Percentiles rank a stretch among this genome's conserved stretches.
phyloP scores from a whole-genome alignment of 371 early-diverging fungal genomes.

The Basidiobolus meristosporus region DNA sequence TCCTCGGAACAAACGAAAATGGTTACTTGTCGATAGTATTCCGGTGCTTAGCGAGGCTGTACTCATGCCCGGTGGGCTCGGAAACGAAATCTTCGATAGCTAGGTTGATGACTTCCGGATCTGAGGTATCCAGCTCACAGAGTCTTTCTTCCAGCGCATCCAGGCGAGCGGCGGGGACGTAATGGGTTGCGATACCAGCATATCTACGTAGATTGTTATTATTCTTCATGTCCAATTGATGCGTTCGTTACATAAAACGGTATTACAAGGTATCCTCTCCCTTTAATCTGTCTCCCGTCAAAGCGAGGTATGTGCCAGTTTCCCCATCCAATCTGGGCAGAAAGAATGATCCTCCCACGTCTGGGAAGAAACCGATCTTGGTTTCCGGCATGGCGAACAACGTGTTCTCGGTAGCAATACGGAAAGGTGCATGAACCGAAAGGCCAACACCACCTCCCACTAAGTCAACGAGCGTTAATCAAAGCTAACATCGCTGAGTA shows the following conservation, averaged over 20 bases:
- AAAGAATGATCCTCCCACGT: slow-evolving; percentile 88
- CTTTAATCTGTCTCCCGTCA: slow-evolving; percentile 66
- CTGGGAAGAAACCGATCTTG: slow-evolving; percentile 81
- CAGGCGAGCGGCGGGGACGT: slow-evolving; percentile 71
- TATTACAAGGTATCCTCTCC: slow-evolving; percentile 78
- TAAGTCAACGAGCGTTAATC: slow-evolving; percentile 7
- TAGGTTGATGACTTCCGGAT: slow-evolving; percentile 65
- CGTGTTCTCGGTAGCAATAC: slow-evolving; percentile 85
- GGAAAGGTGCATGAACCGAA: slow-evolving; percentile 86
- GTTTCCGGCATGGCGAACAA: slow-evolving; percentile 89
- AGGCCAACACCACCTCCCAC: slow-evolving; percentile 95
- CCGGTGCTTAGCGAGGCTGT: slow-evolving; percentile 42
- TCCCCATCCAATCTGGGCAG: slow-evolving; percentile 81
- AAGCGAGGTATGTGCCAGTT: slow-evolving; percentile 77
- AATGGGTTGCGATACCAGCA: slow-evolving; percentile 94
- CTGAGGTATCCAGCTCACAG: slow-evolving; percentile 59
- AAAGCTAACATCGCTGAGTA: background rate
- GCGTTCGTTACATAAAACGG: too few relatives aligned
- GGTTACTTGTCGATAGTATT: slow-evolving; percentile 48
- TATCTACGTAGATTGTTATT: slow-evolving; percentile 21
- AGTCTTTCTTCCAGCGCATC: slow-evolving; percentile 62
- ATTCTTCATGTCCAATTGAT: background rate
- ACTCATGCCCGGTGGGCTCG: slow-evolving; percentile 18
- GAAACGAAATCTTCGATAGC: slow-evolving; percentile 85
- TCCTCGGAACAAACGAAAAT: too few relatives aligned